phyloP scores from a whole-genome alignment of 495 filamentous ascomycete species.

The Penicillium longicatenatum region DNA sequence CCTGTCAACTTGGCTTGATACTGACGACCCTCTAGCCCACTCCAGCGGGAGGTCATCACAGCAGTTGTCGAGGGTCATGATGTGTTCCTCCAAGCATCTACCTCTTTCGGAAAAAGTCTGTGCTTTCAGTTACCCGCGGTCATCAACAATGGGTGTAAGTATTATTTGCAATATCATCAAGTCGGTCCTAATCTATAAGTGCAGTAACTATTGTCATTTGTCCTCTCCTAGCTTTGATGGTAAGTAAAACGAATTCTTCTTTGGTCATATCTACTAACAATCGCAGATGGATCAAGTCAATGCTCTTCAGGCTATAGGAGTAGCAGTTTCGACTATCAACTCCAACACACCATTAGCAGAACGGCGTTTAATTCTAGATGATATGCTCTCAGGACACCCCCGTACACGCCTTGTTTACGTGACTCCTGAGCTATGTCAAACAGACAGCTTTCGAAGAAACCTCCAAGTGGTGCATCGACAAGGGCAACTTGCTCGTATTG shows the following conservation, averaged over 20 bases:
- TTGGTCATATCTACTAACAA: slow-evolving; percentile 5
- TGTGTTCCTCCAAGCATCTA: slow-evolving; percentile 96
- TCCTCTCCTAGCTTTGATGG: slow-evolving; percentile 89
- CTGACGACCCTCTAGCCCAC: slow-evolving; percentile 58
- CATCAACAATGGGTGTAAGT: slow-evolving; percentile 78
- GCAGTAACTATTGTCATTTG: slow-evolving; percentile 89
- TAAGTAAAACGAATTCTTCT: slow-evolving; percentile 33
- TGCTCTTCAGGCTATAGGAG: slow-evolving; percentile 68
- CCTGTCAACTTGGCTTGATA: not conserved
- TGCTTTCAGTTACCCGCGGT: slow-evolving; percentile 94
- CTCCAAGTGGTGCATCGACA: slow-evolving; percentile 76
- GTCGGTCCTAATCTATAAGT: slow-evolving; percentile 8
- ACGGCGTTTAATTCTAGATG: slow-evolving; percentile 67
- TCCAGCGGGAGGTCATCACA: slow-evolving; percentile 83
- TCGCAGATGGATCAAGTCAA: slow-evolving; percentile 85
- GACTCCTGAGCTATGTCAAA: slow-evolving; percentile 84
- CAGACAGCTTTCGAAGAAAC: slow-evolving; percentile 73
- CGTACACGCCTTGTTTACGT: slow-evolving; percentile 84
- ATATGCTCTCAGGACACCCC: slow-evolving; percentile 86
- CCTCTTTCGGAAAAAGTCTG: slow-evolving; percentile 91
- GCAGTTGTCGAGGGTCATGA: slow-evolving; percentile 81
- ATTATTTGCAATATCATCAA: not conserved
- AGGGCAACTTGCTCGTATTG: slow-evolving; percentile 79
- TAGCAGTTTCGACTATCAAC: slow-evolving; percentile 84
- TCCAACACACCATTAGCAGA: slow-evolving; percentile 69